Conservation (phyloP, 73 alveolate genomes). For the Symbiodinium natans region DNA sequence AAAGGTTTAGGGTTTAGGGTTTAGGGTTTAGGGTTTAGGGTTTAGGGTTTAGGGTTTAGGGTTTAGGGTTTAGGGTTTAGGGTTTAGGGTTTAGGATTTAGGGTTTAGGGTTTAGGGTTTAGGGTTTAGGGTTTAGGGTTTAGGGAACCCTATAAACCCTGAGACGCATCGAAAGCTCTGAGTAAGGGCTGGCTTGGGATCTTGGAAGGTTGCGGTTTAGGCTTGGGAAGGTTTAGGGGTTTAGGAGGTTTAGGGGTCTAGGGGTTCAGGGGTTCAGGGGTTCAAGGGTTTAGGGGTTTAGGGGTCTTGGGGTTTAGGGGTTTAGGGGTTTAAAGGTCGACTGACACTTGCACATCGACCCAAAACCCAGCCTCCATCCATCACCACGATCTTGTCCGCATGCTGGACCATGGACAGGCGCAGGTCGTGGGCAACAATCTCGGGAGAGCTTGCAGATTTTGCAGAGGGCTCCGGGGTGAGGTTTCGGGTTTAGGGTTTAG, state of each 20-base stretch:
- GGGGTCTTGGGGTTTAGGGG: too few relatives aligned
- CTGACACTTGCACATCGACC: too few relatives aligned
- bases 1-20: not conserved
- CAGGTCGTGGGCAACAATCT: constrained; percentile 86
- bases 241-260: too few relatives aligned
- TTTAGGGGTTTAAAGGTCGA: too few relatives aligned
- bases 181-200: too few relatives aligned
- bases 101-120: not conserved
- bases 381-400: constrained; percentile 88
- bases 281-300: too few relatives aligned
- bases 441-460: not conserved
- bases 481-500: not conserved
- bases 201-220: too few relatives aligned
- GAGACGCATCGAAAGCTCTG: too few relatives aligned
- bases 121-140: not conserved
- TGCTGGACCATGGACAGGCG: constrained; percentile 55
- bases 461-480: not conserved
- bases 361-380: constrained; percentile 47
- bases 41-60: not conserved
- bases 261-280: too few relatives aligned
- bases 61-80: not conserved
- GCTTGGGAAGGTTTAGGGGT: too few relatives aligned
- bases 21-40: not conserved
- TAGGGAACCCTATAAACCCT: not conserved
- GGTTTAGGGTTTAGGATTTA: not conserved